Base-by-base conservation (phyloP, 371 early-diverging fungal species). In the Lichtheimia ramosa region DNA sequence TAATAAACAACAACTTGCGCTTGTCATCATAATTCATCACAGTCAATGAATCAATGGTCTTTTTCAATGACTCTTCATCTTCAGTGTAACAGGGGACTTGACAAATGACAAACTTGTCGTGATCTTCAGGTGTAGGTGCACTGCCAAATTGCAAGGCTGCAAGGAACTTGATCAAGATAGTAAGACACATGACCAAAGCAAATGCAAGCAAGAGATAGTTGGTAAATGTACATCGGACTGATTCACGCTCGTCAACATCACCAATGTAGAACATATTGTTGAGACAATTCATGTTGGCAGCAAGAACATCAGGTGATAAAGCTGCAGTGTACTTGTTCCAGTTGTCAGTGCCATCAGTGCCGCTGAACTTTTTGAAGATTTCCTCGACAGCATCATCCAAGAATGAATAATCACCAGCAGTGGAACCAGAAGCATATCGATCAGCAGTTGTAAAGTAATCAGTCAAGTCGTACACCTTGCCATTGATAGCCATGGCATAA, bases 31-130 rank as follows among this genome's bases (percentile, higher is more conserved):
- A 99, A 34, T 86, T 84, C 63, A 96, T 86, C 5, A 83, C 77
- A 10, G 96, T 89, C 39, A 99, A 74, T 14, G 98, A 97, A 64
- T 99, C 96, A 53, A 99, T 86, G 0, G 99, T 99, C 59, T 87
- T 78, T 43, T 79, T 81, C 18, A 94, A 63, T 0, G 89, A 88
- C 15, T 90, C 91, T 67, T 87, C 86, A 27, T 85, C 90, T 79
- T 94, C 95, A 2, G 92, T 87, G 67, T 93, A 94, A 67, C 92
- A 90, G 5, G 93, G 88, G 5, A 93, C 88, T 64, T 89, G 90
- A 65, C 93, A 88, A 59, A 99, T 92, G n/a, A 93, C 91, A 75
- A 98, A 98, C 74, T 92, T 91, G 62, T 93, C 91, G 39, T 90
- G 89, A 16, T 88, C 87, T 65, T 94, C 92, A 0, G 96, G 94